Evolutionary conservation across 495 filamentous ascomycete species (phyloP), one percentile per base, ranked within the genome.

Genomic region (Bacidia gigantensis): DNA sequence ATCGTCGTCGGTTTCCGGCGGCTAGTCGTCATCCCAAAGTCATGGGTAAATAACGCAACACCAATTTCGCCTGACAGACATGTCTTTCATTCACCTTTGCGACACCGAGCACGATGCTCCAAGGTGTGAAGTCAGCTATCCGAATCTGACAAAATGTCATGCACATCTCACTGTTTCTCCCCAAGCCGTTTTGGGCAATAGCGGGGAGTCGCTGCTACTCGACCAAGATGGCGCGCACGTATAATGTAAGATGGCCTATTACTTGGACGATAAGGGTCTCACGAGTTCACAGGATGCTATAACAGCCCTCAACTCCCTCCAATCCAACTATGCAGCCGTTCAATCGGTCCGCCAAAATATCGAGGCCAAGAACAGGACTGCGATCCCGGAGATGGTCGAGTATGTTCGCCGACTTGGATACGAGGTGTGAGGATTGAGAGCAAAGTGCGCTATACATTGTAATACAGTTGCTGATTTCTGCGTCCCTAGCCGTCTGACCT

Each of bases 291-390:
- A 86, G 81, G 86, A 86, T 68, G 92, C 92, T 17, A 79, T 98
- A 53, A 72, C 82, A 50, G 77, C 86, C 23, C 81, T 98, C 64
- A 98, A 98, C 63, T 81, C 86, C 17, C 73, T 95, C 29, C 92
- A 97, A 62, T 86, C 84, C 17, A 94, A 94, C 52, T 88, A 81
- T 64, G 74, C 80, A 40, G 73, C 86, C 43, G 76, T 96, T 29
- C 79, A 94, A 53, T 77, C 80, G 48, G 78, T 90, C 46, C 73
- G 78, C 24, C 81, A 82, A 58, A 81, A 80, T 5, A 81, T 86
- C 38, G 69, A 76, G 58, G 73, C 70, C 21, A 76, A 80, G 62
- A 87, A 90, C 62, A 72, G 79, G 47, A 67, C 69, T 47, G 81
- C 82, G 0, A 74, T 92, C 43, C 75, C 78, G 2, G 82, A 93